A percentile compares a stretch with the other conserved stretches of the same genome.
Conservation (phyloP, 805 yeast species). For the Blastobotrys mokoenaii region DNA sequence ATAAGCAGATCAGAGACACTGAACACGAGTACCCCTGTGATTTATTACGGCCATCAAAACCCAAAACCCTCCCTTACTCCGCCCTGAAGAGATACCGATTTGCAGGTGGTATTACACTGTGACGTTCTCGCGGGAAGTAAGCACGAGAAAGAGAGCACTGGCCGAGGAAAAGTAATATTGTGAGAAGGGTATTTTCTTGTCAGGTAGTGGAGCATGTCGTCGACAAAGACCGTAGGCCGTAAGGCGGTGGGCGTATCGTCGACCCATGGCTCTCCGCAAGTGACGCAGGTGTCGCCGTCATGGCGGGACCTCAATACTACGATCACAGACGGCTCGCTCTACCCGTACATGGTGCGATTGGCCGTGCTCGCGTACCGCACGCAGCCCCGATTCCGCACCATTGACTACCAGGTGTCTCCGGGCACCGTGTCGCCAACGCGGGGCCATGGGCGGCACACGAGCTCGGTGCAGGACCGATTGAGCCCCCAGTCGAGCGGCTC, state of each 20-base stretch:
- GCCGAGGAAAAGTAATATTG: too few species aligned
- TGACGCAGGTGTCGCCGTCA: slow-evolving; percentile 6
- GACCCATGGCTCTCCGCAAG: neutral
- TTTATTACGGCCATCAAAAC: too few species aligned
- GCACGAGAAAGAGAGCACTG: too few species aligned
- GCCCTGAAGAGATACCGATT: too few species aligned
- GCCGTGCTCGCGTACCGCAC: slow-evolving; percentile 51
- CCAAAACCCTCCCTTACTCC: too few species aligned
- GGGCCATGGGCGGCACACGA: slow-evolving; percentile 6
- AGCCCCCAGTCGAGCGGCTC: neutral
- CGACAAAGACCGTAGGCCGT: too few species aligned
- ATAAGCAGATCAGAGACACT: too few species aligned
- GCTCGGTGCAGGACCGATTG: slow-evolving; percentile 1
- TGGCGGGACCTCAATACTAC: slow-evolving; percentile 11
- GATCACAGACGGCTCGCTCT: slow-evolving; percentile 27
- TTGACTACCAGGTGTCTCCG: neutral
- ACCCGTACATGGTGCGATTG: slow-evolving; percentile 46
- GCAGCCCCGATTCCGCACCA: slow-evolving; percentile 49
- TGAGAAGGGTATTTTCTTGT: too few species aligned
- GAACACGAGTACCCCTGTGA: too few species aligned
- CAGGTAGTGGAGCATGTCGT: too few species aligned
- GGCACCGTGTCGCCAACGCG: neutral
- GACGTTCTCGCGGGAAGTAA: too few species aligned
- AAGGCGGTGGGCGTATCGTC: neutral
- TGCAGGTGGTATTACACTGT: too few species aligned